Evolutionary conservation across 2,329 filamentous ascomycete genomes (phyloP).

Genomic region (Talaromyces islandicus): DNA sequence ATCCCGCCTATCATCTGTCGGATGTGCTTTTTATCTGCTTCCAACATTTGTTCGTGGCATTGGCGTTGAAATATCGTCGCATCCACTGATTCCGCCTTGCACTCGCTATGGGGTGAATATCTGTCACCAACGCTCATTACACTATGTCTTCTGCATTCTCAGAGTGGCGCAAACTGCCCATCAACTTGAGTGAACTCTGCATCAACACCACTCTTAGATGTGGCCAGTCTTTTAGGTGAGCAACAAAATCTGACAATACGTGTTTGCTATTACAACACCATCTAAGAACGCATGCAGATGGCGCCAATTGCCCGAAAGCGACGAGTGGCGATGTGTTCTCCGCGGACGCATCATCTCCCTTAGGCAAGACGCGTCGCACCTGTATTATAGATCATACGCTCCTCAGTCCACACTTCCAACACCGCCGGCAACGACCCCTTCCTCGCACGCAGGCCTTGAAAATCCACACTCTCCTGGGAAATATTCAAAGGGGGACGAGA

Average conservation of each 20-base stretch:
- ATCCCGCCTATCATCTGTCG: conserved; percentile 10
- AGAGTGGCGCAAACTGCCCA: conserved; percentile 81
- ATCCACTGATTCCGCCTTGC: neutral
- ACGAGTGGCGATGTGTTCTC: conserved; percentile 87
- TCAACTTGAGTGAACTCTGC: conserved; percentile 78
- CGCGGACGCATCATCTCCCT: conserved; percentile 79
- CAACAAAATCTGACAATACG: neutral
- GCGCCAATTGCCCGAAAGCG: conserved; percentile 65
- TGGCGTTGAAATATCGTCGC: neutral
- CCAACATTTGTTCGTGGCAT: neutral
- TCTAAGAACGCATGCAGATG: conserved; percentile 52
- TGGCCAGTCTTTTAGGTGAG: conserved; percentile 79
- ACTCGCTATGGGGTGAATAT: conserved; percentile 8
- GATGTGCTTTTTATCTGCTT: neutral
- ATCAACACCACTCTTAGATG: conserved; percentile 92
- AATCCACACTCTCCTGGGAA: conserved; percentile 25
- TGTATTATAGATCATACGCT: conserved; percentile 73
- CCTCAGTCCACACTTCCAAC: conserved; percentile 24
- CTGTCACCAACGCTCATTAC: neutral
- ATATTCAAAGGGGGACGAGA: conserved; percentile 54
- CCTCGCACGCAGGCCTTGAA: conserved; percentile 20
- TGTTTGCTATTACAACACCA: neutral
- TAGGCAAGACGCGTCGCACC: conserved; percentile 69
- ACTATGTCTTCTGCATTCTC: conserved; percentile 47
- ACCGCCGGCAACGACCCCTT: conserved; percentile 31